Base-by-base conservation (phyloP, 495 filamentous ascomycete genomes). In the Lentithecium fluviatile region DNA sequence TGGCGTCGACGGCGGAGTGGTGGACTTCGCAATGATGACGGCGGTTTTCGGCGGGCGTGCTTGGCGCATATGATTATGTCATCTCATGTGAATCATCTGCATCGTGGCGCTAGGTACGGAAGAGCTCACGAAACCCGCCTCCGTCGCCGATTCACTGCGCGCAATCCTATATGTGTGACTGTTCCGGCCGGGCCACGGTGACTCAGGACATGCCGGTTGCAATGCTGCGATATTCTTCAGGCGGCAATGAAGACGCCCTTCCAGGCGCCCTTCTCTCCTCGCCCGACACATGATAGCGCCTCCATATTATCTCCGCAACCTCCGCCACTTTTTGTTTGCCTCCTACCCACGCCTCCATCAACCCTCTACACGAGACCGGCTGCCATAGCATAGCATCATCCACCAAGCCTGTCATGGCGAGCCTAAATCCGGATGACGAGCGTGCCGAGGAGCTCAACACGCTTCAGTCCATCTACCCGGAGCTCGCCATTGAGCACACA, bases 391-490 rank as follows among this genome's bases (percentile, higher is more conserved):
- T 32, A 32, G 29, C 3, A 32, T 32, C 10, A 10, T 32, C 29
- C 3, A 10, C 29, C 29, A 32, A 4, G 4, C 29, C 10, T 32
- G 10, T 10, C 10, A 32, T 3, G 29, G 29, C 29, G 10, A 32
- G 29, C 29, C 10, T 64, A 47, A 75, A 75, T 19, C 13, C 34
- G 19, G 48, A 85, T 21, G 88, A 90, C 67, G 83, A 88, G 60
- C 89, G 94, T 54, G 79, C 85, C 17, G 78, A 86, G 15, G 94
- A 98, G 74, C 79, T 98, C 48, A 84, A 82, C 46, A 84, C 91
- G n/a, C 84, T 97, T 45, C 78, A 80, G 13, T 88, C 91, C 67
- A 97, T 98, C 62, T 98, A 83, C 63, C 93, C 93, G 6, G 94
- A 98, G 72, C 83, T 96, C 15, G 77, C 78, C 29, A 73, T 88